Evolutionary conservation across 495 filamentous ascomycete species (phyloP), one percentile per base, ranked within the genome.

Genomic region (Beverwykella pulmonaria): DNA sequence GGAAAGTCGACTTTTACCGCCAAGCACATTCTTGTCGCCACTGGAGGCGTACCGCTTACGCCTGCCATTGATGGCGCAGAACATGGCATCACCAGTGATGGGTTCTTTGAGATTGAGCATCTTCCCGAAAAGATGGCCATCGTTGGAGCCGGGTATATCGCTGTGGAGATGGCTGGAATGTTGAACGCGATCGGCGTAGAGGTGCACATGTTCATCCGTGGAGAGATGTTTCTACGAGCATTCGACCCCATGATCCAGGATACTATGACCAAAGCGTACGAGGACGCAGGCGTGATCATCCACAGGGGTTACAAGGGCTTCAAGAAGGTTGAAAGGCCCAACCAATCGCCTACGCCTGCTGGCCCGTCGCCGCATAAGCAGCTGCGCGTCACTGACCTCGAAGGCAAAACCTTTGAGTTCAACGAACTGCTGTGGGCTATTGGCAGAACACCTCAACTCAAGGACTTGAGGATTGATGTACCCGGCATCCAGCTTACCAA

Each of bases 41-140:
- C 80, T 10, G 85, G 85, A 56, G 79, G 83, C 9, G 78, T 80
- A 9, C 84, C 85, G 15, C 54, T 69, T 20, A 58, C 83, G 23
- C 83, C 83, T 32, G 60, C 74, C 20, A 73, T 84, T 5, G 75
- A 81, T 63, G 84, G 84, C 20, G 76, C 82, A 19, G 79, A 86
- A 66, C 78, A 81, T 73, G 84, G 83, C 48, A 87, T 87, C 67
- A 85, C 81, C 25, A 86, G 81, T 70, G 84, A 87, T 64, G 76
- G 68, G 7, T 68, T 68, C 54, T 71, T 73, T 59, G 59, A 70
- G 53, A 67, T 70, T 27, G 58, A 70, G 63, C 17, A 57, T 44
- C 22, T 63, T 19, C 63, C 62, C 3, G 41, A 67, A 34, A 67
- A 70, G 49, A 68, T 70, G 22, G 62, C 59, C 9, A 50, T 70